Percentiles rank a stretch among this genome's conserved stretches.
Conservation (phyloP, 345 rosid genomes). For the Melastoma malabathricum region DNA sequence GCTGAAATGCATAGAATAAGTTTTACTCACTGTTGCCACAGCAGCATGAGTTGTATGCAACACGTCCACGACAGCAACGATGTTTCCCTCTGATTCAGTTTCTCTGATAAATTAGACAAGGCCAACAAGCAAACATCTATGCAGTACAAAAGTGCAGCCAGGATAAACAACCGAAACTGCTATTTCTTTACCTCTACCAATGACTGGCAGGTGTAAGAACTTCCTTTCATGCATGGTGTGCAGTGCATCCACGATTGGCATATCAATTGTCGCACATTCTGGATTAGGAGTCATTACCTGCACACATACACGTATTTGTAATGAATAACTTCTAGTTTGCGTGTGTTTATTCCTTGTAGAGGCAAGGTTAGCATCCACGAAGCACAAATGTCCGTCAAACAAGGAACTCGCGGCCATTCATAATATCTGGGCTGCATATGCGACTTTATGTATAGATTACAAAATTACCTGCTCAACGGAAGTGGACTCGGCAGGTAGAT, state of each 20-base stretch:
- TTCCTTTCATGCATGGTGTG: constrained; percentile 95
- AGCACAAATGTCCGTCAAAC: neutral
- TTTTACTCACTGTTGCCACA: constrained; percentile 69
- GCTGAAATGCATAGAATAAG: constrained; percentile 1
- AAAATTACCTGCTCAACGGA: constrained; percentile 63
- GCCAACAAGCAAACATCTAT: neutral
- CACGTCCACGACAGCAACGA: constrained; percentile 80
- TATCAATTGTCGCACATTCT: constrained; percentile 75
- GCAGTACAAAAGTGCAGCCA: neutral
- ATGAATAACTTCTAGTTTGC: neutral
- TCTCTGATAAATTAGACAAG: constrained; percentile 10
- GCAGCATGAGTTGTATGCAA: constrained; percentile 91
- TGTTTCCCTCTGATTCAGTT: constrained; percentile 55
- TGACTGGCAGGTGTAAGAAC: constrained; percentile 94
- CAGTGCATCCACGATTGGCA: constrained; percentile 90
- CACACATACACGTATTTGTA: constrained; percentile 11
- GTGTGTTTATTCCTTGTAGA: too few species aligned
- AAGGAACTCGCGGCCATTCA: neutral
- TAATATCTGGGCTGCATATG: neutral
- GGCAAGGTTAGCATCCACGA: too few species aligned
- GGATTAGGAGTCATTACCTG: constrained; percentile 98
- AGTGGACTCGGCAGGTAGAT: constrained; percentile 61
- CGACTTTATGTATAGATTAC: constrained; percentile 3
- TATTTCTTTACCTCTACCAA: constrained; percentile 49
- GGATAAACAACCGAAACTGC: constrained; percentile 4